phyloP scores from a whole-genome alignment of 1,139 yeast species.

The Hansenula lynferdii region DNA sequence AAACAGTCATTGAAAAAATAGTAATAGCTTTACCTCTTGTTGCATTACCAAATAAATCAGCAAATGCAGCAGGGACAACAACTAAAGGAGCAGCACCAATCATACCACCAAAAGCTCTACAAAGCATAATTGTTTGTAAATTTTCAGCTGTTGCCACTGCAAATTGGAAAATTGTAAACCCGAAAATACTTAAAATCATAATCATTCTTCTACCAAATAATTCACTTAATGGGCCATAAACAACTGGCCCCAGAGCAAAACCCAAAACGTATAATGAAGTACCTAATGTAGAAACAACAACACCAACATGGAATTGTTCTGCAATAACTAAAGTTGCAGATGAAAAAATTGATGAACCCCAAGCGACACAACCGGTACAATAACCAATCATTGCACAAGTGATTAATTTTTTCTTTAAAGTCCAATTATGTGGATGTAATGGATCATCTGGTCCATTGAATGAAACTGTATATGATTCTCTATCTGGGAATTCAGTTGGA shows the following conservation, averaged over 20 bases:
- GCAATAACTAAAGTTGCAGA: slow-evolving; percentile 41
- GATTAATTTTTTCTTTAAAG: slow-evolving; percentile 33
- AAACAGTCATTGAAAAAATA: slow-evolving; percentile 61
- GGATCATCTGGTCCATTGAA: slow-evolving; percentile 63
- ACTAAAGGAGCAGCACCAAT: slow-evolving; percentile 80
- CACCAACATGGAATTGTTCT: slow-evolving; percentile 43
- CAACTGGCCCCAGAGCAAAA: slow-evolving; percentile 75
- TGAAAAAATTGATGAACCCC: slow-evolving; percentile 66
- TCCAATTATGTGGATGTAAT: slow-evolving; percentile 59
- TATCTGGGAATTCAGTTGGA: slow-evolving; percentile 49
- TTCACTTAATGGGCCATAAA: slow-evolving; percentile 82
- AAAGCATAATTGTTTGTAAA: slow-evolving; percentile 63
- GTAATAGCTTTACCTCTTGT: slow-evolving; percentile 67
- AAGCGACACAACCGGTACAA: slow-evolving; percentile 41
- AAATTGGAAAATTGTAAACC: slow-evolving; percentile 56
- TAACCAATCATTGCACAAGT: slow-evolving; percentile 38
- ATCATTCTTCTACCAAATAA: slow-evolving; percentile 65
- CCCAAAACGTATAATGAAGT: slow-evolving; percentile 74
- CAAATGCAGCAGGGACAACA: slow-evolving; percentile 78
- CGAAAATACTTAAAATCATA: slow-evolving; percentile 47
- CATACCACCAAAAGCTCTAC: slow-evolving; percentile 73
- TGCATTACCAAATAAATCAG: slow-evolving; percentile 62
- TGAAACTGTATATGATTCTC: slow-evolving; percentile 47
- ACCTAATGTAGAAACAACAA: slow-evolving; percentile 56
- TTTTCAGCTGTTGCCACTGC: slow-evolving; percentile 73